Evolutionary conservation across 1,284 basidiomycete species (phyloP).

Genomic region (Ceratobasidium sp.): DNA sequence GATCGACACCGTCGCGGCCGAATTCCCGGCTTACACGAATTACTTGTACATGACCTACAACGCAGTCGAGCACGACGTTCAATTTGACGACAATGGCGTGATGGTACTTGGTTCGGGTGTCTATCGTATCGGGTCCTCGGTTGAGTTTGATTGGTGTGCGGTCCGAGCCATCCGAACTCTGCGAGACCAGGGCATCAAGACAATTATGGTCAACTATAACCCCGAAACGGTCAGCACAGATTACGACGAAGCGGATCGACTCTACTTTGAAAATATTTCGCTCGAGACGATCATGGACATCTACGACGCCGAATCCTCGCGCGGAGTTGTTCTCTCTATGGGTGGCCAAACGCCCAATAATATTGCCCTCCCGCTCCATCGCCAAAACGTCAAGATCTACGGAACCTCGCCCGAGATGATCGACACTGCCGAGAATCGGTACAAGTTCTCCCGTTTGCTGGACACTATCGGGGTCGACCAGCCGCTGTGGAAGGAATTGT

Average conservation of each 20-base stretch:
- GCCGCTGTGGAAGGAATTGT: conserved; percentile 96
- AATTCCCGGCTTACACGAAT: conserved; percentile 98
- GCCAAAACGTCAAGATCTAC: conserved; percentile 97
- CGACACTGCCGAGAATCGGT: conserved; percentile 98
- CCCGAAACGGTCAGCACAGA: conserved; percentile 99
- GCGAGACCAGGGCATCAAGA: conserved; percentile 91
- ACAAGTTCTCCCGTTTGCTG: conserved; percentile 98
- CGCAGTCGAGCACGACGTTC: conserved; percentile 88
- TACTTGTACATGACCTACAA: conserved; percentile 99
- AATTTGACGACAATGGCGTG: conserved; percentile 89
- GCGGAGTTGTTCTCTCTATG: conserved; percentile 96
- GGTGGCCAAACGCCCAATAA: conserved; percentile 99
- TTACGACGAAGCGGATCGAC: conserved; percentile 97
- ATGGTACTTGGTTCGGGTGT: conserved; percentile 99
- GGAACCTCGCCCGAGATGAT: conserved; percentile 99
- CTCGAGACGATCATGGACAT: conserved; percentile 97
- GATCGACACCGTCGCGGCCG: conserved; percentile 98
- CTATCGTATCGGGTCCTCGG: conserved; percentile 97
- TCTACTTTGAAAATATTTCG: conserved; percentile 99
- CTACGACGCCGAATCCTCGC: conserved; percentile 88
- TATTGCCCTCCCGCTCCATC: conserved; percentile 91
- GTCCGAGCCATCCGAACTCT: conserved; percentile 96
- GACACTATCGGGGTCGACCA: conserved; percentile 99
- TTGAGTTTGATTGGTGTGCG: conserved; percentile 99
- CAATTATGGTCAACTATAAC: conserved; percentile 99